phyloP scores from a whole-genome alignment of 148 eudicot species.

The Cornus controversa region DNA sequence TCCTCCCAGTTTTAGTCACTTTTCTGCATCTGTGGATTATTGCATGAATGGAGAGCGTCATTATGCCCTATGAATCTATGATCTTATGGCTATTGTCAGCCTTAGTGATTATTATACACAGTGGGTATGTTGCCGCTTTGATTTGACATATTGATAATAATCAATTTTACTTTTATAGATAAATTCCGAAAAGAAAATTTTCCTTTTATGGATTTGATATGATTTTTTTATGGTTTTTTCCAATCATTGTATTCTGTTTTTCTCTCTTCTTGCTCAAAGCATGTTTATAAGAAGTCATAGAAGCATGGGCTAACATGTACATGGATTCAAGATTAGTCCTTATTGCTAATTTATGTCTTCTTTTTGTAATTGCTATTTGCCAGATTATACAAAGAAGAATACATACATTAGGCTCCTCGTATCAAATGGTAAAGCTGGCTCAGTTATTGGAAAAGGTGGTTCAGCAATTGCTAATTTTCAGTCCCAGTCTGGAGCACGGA shows the following conservation, averaged over 20 bases:
- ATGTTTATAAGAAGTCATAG: neutral
- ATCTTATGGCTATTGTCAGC: neutral
- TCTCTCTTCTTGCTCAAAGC: neutral
- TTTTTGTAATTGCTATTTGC: neutral
- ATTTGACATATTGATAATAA: neutral
- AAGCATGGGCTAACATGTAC: neutral
- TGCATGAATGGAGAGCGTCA: neutral
- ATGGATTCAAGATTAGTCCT: neutral
- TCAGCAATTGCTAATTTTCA: constrained; percentile 90
- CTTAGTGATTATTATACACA: neutral
- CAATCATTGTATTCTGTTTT: neutral
- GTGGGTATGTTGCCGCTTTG: neutral
- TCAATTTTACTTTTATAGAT: too few species aligned
- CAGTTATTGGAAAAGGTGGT: constrained; percentile 94
- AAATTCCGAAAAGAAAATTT: too few species aligned
- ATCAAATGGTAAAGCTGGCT: constrained; percentile 97
- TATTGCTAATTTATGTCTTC: neutral
- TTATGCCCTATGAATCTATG: too few species aligned
- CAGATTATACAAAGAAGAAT: constrained; percentile 57
- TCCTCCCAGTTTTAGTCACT: neutral
- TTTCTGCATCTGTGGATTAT: neutral
- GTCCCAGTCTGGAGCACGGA: constrained; percentile 87
- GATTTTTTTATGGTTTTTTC: neutral
- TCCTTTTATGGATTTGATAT: neutral
- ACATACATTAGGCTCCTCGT: constrained; percentile 77